Conservation (phyloP, 108 stramenopile species). For the Licmophora abbreviata region DNA sequence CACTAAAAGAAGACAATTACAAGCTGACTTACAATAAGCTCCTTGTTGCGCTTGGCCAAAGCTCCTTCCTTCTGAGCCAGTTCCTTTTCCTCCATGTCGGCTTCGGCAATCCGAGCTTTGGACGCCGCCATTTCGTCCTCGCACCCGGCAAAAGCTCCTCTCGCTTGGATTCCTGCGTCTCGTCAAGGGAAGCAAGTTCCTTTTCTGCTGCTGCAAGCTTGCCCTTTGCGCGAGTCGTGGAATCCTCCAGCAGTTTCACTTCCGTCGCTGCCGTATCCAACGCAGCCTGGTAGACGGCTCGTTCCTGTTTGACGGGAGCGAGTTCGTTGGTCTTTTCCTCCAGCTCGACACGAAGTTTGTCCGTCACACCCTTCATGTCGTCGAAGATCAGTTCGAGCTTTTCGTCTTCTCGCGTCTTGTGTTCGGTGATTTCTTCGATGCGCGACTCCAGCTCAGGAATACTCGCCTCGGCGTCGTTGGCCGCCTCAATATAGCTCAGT, state of each 20-base stretch:
- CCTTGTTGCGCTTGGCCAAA: conserved; percentile 38
- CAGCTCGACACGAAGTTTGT: conserved; percentile 69
- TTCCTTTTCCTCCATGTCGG: conserved; percentile 46
- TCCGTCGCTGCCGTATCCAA: conserved; percentile 81
- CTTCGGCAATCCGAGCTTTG: conserved; percentile 34
- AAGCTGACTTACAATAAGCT: conserved; percentile 35
- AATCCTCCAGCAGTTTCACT: conserved; percentile 72
- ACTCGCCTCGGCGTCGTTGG: conserved; percentile 43
- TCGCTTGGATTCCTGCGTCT: conserved; percentile 39
- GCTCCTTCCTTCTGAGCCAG: conserved; percentile 38
- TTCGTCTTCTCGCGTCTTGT: conserved; percentile 49
- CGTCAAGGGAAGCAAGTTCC: conserved; percentile 63
- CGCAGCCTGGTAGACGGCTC: conserved; percentile 58
- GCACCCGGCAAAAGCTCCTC: conserved; percentile 29
- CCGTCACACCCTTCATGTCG: conserved; percentile 67
- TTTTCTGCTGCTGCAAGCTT: conserved; percentile 63
- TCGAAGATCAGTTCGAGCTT: conserved; percentile 76
- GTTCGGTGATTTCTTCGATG: conserved; percentile 35
- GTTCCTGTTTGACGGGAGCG: conserved; percentile 78
- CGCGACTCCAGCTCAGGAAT: conserved; percentile 61
- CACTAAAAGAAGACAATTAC: neutral
- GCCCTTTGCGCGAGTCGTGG: conserved; percentile 57
- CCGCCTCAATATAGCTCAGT: conserved; percentile 27
- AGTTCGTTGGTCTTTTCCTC: conserved; percentile 83
- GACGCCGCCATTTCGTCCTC: conserved; percentile 37